Base-by-base conservation (phyloP, 1,284 basidiomycete genomes). In the Apiotrichum akiyoshidainum region DNA sequence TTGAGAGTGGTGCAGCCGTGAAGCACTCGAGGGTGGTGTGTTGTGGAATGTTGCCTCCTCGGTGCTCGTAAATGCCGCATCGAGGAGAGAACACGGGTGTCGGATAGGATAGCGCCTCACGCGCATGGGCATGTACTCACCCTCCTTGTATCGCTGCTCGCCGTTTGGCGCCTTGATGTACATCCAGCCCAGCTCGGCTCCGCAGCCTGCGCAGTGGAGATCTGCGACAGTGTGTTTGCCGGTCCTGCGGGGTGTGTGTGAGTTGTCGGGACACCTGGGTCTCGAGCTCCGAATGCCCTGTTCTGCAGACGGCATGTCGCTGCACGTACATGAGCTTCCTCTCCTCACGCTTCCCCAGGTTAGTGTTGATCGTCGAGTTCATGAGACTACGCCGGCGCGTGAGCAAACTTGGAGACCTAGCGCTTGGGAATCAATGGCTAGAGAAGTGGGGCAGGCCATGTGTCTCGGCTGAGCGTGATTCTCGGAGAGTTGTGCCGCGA, bases 61-160 rank as follows among this genome's bases (percentile, higher is more conserved):
- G 37, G 12, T 13, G 4, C 2, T 37, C 14, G 37, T 11, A 11
- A 13, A 16, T 11, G 14, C 37, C 11, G 10, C 6, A 10, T 21
- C 19, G 10, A n/a, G 19, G 42, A 12, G 1, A n/a, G 17, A 21
- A 21, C 42, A 16, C 8, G 16, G 1, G 14, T 16, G 8, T 17
- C 12, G 19, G 17, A 9, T 21, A n/a, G 9, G 9, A 10, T 21
- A 17, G 19, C 11, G n/a, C 3, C 17, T 21, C 17, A 45, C 40
- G 21, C 44, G 31, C 21, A 17, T 8, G 8, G 10, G n/a, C 37
- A 9, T 17, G 14, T 14, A 54, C 67, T 58, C 54, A 74, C 74
- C 75, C 60, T 78, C 77, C 58, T 78, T 78, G 61, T 78, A 78
- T 34, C 69, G 61, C 65, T 78, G 75, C 8, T 77, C 76, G 7